Evolutionary conservation across 1,284 basidiomycete genomes (phyloP).

Genomic region (Xerocomus nothofagi): DNA sequence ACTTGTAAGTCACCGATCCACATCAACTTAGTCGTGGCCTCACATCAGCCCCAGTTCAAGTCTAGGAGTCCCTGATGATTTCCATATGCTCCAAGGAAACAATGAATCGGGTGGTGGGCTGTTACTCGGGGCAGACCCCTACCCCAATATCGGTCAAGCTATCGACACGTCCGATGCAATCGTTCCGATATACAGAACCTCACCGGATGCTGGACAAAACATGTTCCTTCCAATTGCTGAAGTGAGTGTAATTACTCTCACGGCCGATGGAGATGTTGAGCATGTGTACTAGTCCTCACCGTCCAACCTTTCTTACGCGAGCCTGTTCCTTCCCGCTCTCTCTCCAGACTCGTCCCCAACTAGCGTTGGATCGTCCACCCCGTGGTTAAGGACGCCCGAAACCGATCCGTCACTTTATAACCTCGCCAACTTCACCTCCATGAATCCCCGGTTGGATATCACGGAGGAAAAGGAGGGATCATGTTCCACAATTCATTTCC

Average conservation of each 20-base stretch:
- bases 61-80: constrained; percentile 2
- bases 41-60: constrained; percentile 12
- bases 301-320: not conserved
- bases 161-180: not conserved
- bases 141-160: not conserved
- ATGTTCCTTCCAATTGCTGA: not conserved
- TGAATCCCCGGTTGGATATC: constrained; percentile 3
- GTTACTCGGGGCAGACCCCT: constrained; percentile 10
- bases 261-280: not conserved
- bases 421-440: not conserved
- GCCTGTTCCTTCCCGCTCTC: constrained; percentile 16
- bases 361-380: constrained; percentile 26
- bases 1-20: constrained; percentile 21
- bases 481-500: constrained; percentile 2
- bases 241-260: constrained; percentile 13
- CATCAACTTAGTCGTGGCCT: constrained; percentile 6
- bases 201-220: not conserved
- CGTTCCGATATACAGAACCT: not conserved
- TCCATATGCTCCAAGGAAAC: not conserved
- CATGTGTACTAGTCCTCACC: constrained; percentile 5
- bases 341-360: constrained; percentile 32
- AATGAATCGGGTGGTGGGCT: constrained; percentile 10
- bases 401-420: constrained; percentile 1
- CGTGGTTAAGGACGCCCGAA: constrained; percentile 24
- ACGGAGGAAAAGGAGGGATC: not conserved